These are phyloP conservation scores for Talaromyces adpressus DNA, from an alignment of 495 filamentous ascomycete species.

Conservation along the genomic window DNA sequence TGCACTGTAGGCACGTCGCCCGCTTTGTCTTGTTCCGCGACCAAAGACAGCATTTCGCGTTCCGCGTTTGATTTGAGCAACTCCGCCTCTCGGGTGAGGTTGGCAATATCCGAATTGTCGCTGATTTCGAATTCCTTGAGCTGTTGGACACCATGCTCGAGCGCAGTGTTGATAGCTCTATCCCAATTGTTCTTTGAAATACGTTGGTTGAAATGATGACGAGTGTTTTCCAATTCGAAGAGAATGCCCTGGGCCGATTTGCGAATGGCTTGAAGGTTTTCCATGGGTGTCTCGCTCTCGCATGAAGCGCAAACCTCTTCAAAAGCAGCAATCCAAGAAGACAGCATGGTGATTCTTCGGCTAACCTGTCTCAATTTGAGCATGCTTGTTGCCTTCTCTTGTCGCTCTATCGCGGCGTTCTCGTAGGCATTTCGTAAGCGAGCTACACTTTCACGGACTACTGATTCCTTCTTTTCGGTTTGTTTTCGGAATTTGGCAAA, in stretches of 20 bases:
- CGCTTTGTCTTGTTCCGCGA: conserved; percentile 76
- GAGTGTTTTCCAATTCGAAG: conserved; percentile 77
- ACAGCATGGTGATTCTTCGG: conserved; percentile 73
- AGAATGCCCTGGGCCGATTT: conserved; percentile 84
- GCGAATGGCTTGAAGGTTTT: conserved; percentile 65
- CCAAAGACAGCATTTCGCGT: conserved; percentile 67
- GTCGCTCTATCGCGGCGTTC: conserved; percentile 67
- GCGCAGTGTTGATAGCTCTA: conserved; percentile 71
- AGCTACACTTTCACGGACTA: conserved; percentile 72
- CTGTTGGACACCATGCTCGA: conserved; percentile 77
- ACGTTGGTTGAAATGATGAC: conserved; percentile 82
- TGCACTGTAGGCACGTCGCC: conserved; percentile 74
- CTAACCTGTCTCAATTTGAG: conserved; percentile 80
- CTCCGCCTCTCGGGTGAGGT: conserved; percentile 74
- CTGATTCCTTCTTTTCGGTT: conserved; percentile 69
- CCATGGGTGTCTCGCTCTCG: conserved; percentile 59
- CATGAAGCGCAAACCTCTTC: conserved; percentile 69
- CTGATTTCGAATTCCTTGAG: conserved; percentile 65
- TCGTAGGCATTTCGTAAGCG: conserved; percentile 81
- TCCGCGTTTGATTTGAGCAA: conserved; percentile 76
- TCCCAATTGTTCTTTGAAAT: conserved; percentile 80
- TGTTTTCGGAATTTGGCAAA: conserved; percentile 88
- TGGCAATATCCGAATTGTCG: conserved; percentile 65
- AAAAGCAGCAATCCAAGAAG: conserved; percentile 89
- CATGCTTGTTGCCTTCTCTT: conserved; percentile 72